phyloP scores from a whole-genome alignment of 2,329 filamentous ascomycete species.

The Cordyceps farinosa region DNA sequence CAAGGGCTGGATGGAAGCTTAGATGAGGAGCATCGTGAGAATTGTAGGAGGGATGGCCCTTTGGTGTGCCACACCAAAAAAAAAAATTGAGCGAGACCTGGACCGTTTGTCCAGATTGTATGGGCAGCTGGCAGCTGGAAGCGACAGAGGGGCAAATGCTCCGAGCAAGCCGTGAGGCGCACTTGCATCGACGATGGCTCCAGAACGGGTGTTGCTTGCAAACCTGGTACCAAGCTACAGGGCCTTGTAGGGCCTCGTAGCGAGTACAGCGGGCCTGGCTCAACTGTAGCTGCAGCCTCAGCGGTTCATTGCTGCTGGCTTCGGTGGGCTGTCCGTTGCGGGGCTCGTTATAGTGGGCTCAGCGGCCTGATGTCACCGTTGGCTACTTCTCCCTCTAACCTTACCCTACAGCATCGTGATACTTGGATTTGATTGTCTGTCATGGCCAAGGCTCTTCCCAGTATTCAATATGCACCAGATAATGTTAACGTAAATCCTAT shows the following conservation, averaged over 20 bases:
- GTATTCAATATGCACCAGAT: too few relatives aligned
- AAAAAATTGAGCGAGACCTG: background rate
- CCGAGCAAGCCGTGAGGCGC: slow-evolving; percentile 6
- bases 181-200: slow-evolving; percentile 8
- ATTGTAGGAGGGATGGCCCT: background rate
- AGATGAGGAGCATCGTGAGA: slow-evolving; percentile 9
- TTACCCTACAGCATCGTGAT: background rate
- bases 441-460: too few relatives aligned
- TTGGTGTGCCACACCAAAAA: slow-evolving; percentile 1
- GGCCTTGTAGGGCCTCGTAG: background rate
- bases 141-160: slow-evolving; percentile 14
- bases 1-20: background rate
- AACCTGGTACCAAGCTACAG: background rate
- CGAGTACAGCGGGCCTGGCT: too few relatives aligned
- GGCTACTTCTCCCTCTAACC: background rate
- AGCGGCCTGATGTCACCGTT: background rate
- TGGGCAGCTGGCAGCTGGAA: background rate
- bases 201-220: too few relatives aligned
- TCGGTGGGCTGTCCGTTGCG: background rate
- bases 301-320: background rate
- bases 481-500: too few relatives aligned
- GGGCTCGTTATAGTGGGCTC: background rate
- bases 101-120: background rate
- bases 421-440: too few relatives aligned
- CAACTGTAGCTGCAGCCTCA: background rate